Base-by-base conservation (phyloP, 2,329 filamentous ascomycete genomes). In the Lithohypha guttulata region DNA sequence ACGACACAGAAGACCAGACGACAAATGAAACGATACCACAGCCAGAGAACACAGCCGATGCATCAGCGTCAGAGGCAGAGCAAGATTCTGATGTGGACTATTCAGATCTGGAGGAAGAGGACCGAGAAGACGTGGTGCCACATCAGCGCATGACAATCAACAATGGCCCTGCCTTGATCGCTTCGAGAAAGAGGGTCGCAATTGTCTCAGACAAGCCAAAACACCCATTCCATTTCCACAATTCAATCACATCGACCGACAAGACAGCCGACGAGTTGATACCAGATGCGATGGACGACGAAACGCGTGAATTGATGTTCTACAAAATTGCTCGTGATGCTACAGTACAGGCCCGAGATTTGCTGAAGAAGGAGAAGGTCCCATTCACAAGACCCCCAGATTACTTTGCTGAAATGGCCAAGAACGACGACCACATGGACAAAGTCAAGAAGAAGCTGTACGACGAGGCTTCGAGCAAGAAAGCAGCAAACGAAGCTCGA, bases 371-470 rank as follows among this genome's bases (percentile, higher is more conserved):
- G 47, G 89, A 95, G 61, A 81, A 81, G 6, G 73, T 89, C 1
- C 75, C 83, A 5, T 98, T 98, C 64, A 81, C 84, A 19, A 75
- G 91, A 7, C 91, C 91, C 3, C 79, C 76, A 41, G 91, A 98
- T 65, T 98, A 93, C 66, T 98, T 98, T 54, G 91, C 91, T 30
- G 91, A 98, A 70, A 98, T 96, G 87, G 80, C 95, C 55, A 96
- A 96, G 75, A 84, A 81, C 55, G 91, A 98, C 59, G 89, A 93
- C 54, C 91, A 95, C 62, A 98, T 98, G 91, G 84, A 84, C 59
- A 87, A 84, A 71, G 84, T 98, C 59, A 93, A 93, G 71, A 77
- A 80, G 55, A 93, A 93, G 71, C 69, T 96, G 54, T 73, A 94
- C 46, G 87, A 96, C 55, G 85, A 93, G 56, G 91, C 89, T 0